Conservation (phyloP, 169 alveolate species). For the Cryptosporidium bovis region DNA sequence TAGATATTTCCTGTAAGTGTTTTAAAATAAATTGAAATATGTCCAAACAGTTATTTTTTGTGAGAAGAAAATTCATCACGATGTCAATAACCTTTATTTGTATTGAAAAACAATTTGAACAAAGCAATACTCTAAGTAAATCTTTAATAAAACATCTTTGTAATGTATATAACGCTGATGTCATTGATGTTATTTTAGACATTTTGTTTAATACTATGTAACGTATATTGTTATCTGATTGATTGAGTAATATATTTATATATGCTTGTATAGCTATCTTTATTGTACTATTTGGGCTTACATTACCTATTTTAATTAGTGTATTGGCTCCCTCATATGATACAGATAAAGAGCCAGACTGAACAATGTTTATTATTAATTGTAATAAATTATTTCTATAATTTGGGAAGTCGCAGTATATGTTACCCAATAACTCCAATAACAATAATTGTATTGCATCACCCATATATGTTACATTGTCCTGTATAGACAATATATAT, state of each 20-base stretch:
- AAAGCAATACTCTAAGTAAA: slow-evolving; percentile 31
- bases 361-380: slow-evolving; percentile 77
- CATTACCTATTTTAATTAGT: slow-evolving; percentile 75
- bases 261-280: slow-evolving; percentile 84
- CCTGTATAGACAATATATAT: slow-evolving; percentile 79
- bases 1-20: slow-evolving; percentile 34
- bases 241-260: slow-evolving; percentile 82
- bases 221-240: slow-evolving; percentile 89
- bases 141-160: slow-evolving; percentile 51
- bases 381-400: slow-evolving; percentile 82
- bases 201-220: slow-evolving; percentile 85
- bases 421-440: slow-evolving; percentile 88
- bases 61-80: slow-evolving; percentile 6
- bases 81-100: slow-evolving; percentile 40
- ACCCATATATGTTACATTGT: slow-evolving; percentile 74
- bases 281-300: slow-evolving; percentile 83
- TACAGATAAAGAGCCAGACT: slow-evolving; percentile 83
- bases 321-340: slow-evolving; percentile 91
- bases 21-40: slow-evolving; percentile 46
- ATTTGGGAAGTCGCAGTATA: slow-evolving; percentile 87
- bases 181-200: slow-evolving; percentile 48
- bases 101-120: slow-evolving; percentile 44
- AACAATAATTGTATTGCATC: slow-evolving; percentile 89
- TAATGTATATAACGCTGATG: slow-evolving; percentile 51
- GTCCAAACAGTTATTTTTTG: slow-evolving; percentile 65